These are phyloP conservation scores for Stagonosporopsis vannaccii DNA, from an alignment of 2,329 filamentous ascomycete species.

Conservation along the genomic window DNA sequence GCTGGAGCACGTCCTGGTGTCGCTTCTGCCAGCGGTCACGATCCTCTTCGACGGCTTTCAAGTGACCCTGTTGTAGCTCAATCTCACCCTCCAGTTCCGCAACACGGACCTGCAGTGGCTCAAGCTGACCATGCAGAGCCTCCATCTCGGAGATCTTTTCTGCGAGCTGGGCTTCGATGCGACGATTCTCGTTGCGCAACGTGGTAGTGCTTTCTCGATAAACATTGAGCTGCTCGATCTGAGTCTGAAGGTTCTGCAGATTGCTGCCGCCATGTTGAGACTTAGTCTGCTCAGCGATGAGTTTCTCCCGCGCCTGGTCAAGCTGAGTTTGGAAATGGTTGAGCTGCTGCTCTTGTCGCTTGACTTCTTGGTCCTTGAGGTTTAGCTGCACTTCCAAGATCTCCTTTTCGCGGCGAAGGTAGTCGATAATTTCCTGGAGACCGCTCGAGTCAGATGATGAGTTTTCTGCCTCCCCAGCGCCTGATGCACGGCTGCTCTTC, in stretches of 20 bases:
- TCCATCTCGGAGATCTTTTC: slow-evolving; percentile 79
- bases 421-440: slow-evolving; percentile 88
- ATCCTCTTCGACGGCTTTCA: slow-evolving; percentile 88
- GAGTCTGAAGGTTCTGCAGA: slow-evolving; percentile 91
- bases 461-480: slow-evolving; percentile 60
- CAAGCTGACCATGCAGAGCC: slow-evolving; percentile 75
- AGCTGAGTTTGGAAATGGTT: slow-evolving; percentile 87
- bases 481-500: slow-evolving; percentile 73
- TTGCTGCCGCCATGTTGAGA: slow-evolving; percentile 77
- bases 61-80: slow-evolving; percentile 82
- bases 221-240: slow-evolving; percentile 92
- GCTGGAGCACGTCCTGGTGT: slow-evolving; percentile 92
- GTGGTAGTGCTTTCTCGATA: slow-evolving; percentile 95
- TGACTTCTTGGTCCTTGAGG: slow-evolving; percentile 84
- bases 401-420: slow-evolving; percentile 93
- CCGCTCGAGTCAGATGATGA: slow-evolving; percentile 69
- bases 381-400: slow-evolving; percentile 97
- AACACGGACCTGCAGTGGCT: slow-evolving; percentile 82
- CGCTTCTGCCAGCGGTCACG: slow-evolving; percentile 95
- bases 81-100: slow-evolving; percentile 83
- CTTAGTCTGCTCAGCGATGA: slow-evolving; percentile 84
- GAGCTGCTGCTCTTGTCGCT: slow-evolving; percentile 87
- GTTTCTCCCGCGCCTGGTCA: slow-evolving; percentile 85
- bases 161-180: slow-evolving; percentile 76
- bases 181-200: slow-evolving; percentile 83